Evolutionary conservation across 768 basidiomycete species (phyloP).

Genomic region (Suillus placidus): DNA sequence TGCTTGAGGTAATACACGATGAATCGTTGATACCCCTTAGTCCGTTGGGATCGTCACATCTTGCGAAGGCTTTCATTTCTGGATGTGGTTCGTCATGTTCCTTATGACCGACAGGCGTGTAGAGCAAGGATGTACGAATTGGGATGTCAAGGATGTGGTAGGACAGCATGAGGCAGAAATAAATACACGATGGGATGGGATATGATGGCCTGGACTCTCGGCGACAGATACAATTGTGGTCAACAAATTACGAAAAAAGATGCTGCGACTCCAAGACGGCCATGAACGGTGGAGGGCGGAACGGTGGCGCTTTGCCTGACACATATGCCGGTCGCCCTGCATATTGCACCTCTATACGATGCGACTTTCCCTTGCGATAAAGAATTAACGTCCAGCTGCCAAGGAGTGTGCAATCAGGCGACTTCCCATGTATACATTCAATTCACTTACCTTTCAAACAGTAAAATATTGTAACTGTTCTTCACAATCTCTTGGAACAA

Average conservation of each 20-base stretch:
- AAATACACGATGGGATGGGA: constrained; percentile 29
- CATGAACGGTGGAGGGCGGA: constrained; percentile 65
- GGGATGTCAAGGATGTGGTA: constrained; percentile 23
- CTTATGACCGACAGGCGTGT: constrained; percentile 22
- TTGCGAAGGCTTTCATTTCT: constrained; percentile 5
- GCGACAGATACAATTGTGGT: constrained; percentile 26
- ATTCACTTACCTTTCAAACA: constrained; percentile 64
- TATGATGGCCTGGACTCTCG: constrained; percentile 13
- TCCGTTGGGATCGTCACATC: constrained; percentile 29
- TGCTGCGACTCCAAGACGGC: constrained; percentile 54
- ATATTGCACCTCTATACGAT: constrained; percentile 73
- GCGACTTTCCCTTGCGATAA: constrained; percentile 59
- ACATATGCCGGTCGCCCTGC: constrained; percentile 65
- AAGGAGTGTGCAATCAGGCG: constrained; percentile 9
- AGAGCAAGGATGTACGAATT: constrained; percentile 20
- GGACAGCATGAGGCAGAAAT: constrained; percentile 34
- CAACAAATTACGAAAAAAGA: constrained; percentile 32
- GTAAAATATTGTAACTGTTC: constrained; percentile 63
- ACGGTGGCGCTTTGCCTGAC: constrained; percentile 47
- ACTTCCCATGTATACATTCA: neutral
- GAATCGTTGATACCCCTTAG: constrained; percentile 8
- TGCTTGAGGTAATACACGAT: constrained; percentile 35
- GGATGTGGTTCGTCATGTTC: constrained; percentile 23
- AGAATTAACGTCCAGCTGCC: constrained; percentile 69
- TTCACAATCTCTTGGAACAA: constrained; percentile 56